Evolutionary conservation across 2,329 filamentous ascomycete genomes (phyloP).

Genomic region (Sphaerostilbella broomeana): DNA sequence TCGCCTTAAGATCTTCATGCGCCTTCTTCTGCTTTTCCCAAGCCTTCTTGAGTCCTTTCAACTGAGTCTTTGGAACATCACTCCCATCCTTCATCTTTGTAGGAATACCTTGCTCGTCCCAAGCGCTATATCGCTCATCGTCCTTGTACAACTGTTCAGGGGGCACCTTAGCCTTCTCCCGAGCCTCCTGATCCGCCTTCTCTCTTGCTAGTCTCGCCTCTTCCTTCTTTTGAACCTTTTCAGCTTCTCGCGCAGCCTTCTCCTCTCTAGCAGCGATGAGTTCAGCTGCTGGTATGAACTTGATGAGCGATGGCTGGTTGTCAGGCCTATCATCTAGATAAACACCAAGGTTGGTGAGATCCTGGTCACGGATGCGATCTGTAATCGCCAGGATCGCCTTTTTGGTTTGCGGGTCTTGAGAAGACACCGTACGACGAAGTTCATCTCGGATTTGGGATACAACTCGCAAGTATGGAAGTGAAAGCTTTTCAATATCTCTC

Average conservation of each 20-base stretch:
- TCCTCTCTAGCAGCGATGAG: constrained; percentile 53
- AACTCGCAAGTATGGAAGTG: constrained; percentile 48
- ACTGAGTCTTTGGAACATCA: constrained; percentile 71
- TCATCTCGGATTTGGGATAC: constrained; percentile 55
- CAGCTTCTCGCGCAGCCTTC: constrained; percentile 53
- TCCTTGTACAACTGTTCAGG: constrained; percentile 51
- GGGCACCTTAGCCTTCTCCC: constrained; percentile 50
- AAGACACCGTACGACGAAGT: constrained; percentile 48
- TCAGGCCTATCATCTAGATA: constrained; percentile 79
- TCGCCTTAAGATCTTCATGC: constrained; percentile 53
- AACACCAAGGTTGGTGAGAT: constrained; percentile 75
- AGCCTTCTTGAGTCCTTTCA: constrained; percentile 80
- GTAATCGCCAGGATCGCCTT: constrained; percentile 71
- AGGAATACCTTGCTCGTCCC: constrained; percentile 78
- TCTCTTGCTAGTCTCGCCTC: constrained; percentile 45
- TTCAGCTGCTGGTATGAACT: constrained; percentile 52
- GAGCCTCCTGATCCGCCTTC: constrained; percentile 46
- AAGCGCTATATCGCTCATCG: constrained; percentile 60
- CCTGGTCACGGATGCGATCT: constrained; percentile 72
- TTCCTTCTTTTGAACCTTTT: constrained; percentile 51
- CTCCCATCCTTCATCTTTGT: constrained; percentile 69
- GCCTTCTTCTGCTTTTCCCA: constrained; percentile 87
- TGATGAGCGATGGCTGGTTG: constrained; percentile 64
- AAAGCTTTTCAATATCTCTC: constrained; percentile 46
- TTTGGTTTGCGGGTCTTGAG: constrained; percentile 44